Evolutionary conservation across 1,139 yeast genomes (phyloP).

Genomic region (Lodderomyces theae): DNA sequence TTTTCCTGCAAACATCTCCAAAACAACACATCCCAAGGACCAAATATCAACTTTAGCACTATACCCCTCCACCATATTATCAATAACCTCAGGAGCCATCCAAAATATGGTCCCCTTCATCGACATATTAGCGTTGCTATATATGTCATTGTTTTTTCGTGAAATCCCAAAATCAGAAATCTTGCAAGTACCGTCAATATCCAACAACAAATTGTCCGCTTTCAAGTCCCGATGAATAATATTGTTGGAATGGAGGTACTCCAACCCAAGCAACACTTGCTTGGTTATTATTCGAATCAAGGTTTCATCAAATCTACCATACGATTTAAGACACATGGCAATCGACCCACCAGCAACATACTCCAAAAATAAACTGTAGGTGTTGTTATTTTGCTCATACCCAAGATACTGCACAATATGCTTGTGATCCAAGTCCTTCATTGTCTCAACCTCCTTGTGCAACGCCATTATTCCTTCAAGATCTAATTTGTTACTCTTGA

Average conservation of each 20-base stretch:
- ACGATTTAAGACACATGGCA: slow-evolving; percentile 76
- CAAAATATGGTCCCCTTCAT: slow-evolving; percentile 98
- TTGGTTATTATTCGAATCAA: slow-evolving; percentile 69
- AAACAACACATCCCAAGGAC: slow-evolving; percentile 93
- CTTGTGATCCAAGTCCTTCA: slow-evolving; percentile 90
- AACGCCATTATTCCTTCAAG: slow-evolving; percentile 74
- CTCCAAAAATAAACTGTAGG: slow-evolving; percentile 84
- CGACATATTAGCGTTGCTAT: slow-evolving; percentile 93
- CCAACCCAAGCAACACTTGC: slow-evolving; percentile 80
- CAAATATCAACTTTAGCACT: slow-evolving; percentile 94
- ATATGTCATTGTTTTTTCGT: slow-evolving; percentile 71
- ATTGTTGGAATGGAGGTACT: slow-evolving; percentile 82
- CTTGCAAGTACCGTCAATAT: slow-evolving; percentile 91
- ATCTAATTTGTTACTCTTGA: slow-evolving; percentile 17
- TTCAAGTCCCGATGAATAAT: slow-evolving; percentile 93
- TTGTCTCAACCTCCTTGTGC: slow-evolving; percentile 86
- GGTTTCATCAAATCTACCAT: slow-evolving; percentile 82
- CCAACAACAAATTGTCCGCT: slow-evolving; percentile 88
- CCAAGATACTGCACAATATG: slow-evolving; percentile 96
- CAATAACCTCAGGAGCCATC: slow-evolving; percentile 99
- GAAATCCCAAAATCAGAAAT: slow-evolving; percentile 98
- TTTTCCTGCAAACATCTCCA: slow-evolving; percentile 90
- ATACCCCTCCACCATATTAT: slow-evolving; percentile 83
- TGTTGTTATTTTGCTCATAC: slow-evolving; percentile 72
- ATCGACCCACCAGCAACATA: slow-evolving; percentile 98